Base-by-base conservation (phyloP, 2,329 filamentous ascomycete species). In the Aspergillus quadrilineatus region DNA sequence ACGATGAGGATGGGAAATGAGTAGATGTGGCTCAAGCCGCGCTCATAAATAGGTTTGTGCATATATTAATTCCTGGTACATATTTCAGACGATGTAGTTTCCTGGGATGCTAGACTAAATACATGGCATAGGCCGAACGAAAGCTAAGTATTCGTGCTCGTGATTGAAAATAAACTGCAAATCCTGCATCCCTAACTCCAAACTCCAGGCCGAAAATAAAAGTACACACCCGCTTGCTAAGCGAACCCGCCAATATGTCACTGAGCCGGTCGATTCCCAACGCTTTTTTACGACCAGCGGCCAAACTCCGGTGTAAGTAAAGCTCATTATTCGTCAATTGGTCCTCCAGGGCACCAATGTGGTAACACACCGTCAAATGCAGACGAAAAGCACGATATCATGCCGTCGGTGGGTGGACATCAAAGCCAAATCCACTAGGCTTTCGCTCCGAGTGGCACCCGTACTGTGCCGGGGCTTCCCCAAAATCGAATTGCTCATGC, bases 271-370 rank as follows among this genome's bases (percentile, higher is more conserved):
- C 34, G 14, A 37, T 12, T 28, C 48, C 26, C 41, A 22, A 50
- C 37, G 28, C 26, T 50, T 37, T 34, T 7, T 32, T 30, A 10
- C 6, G n/a, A 34, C 22, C 26, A 45, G 28, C 12, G 15, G 44
- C 44, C 44, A 22, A 36, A 47, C 44, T 36, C 29, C n/a, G 34
- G 26, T 47, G 34, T 17, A 47, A 34, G 22, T 22, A 22, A 17
- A 29, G 22, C 41, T 45, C 50, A 26, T 53, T 46, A 53, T 29
- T 53, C 50, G 30, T 47, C 32, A 41, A 44, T 28, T 22, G 47
- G 26, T 4, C 43, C 30, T 53, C 34, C 30, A 15, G 50, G 32
- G 42, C 14, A 29, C 50, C 50, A 45, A 10, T 7, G 26, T 15
- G 9, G 43, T 45, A 12, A 45, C 14, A 6, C 34, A 26, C 47